phyloP scores from a whole-genome alignment of 192 early-diverging fungal species.

The Kickxella alabastrina region DNA sequence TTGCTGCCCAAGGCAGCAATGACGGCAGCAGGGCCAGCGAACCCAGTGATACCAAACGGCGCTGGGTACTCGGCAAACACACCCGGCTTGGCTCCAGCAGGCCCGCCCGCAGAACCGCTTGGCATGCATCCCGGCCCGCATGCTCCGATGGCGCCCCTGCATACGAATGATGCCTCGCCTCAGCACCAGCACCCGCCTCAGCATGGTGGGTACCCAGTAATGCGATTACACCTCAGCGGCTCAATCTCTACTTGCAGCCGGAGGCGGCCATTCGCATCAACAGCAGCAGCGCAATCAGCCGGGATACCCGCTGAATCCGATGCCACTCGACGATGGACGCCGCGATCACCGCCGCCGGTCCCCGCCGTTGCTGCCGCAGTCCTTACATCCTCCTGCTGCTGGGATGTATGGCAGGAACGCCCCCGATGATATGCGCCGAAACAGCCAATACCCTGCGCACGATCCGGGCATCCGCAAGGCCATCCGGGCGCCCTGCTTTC shows the following conservation, averaged over 20 bases:
- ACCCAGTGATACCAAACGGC: too few species aligned
- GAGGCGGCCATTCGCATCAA: conserved; percentile 6
- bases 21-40: conserved; percentile 1
- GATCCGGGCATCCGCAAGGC: too few species aligned
- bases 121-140: neutral
- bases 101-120: conserved; percentile 1
- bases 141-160: neutral
- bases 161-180: too few species aligned
- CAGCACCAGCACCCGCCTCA: conserved; percentile 1
- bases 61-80: conserved; percentile 4
- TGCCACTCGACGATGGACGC: neutral
- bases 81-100: neutral
- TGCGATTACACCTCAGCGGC: conserved; percentile 48
- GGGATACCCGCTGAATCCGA: conserved; percentile 2
- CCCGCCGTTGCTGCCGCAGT: neutral
- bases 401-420: too few species aligned
- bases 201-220: conserved; percentile 26
- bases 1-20: conserved; percentile 60
- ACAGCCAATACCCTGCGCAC: too few species aligned
- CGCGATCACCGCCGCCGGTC: neutral
- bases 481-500: too few species aligned
- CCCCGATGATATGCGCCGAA: too few species aligned
- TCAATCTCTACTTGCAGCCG: conserved; percentile 36
- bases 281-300: conserved; percentile 9
- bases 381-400: neutral